A percentile compares a stretch with the other conserved stretches of the same genome.
phyloP scores from a whole-genome alignment of 192 early-diverging fungal species.

The Backusella westeae region DNA sequence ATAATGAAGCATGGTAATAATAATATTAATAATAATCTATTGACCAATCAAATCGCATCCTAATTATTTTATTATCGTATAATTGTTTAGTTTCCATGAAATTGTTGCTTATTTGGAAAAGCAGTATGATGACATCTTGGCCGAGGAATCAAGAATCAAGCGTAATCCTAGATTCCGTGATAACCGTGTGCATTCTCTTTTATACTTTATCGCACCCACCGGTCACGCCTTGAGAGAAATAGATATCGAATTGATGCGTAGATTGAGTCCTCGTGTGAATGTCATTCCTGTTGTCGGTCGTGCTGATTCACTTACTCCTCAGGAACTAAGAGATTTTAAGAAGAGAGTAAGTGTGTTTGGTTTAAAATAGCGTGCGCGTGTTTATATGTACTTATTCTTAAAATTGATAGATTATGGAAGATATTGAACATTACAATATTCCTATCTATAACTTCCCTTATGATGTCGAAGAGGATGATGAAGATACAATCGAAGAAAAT shows the following conservation, averaged over 20 bases:
- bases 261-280: conserved; percentile 89
- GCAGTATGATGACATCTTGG: conserved; percentile 93
- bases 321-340: conserved; percentile 87
- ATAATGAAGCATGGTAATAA: conserved; percentile 92
- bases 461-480: conserved; percentile 93
- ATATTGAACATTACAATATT: conserved; percentile 92
- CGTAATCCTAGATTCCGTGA: conserved; percentile 90
- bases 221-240: conserved; percentile 96
- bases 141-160: conserved; percentile 84
- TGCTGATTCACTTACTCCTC: conserved; percentile 87
- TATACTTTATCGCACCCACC: conserved; percentile 98
- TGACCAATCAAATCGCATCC: neutral
- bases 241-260: conserved; percentile 91
- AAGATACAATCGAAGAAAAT: conserved; percentile 98
- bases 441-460: conserved; percentile 98
- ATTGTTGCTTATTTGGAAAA: conserved; percentile 92
- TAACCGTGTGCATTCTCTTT: conserved; percentile 91
- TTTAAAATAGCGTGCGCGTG: neutral
- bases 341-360: conserved; percentile 48
- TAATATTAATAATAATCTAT: conserved; percentile 32
- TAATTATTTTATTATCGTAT: neutral
- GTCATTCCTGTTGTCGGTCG: conserved; percentile 95
- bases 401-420: conserved; percentile 78
- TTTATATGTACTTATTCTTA: conserved; percentile 44
- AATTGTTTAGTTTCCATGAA: conserved; percentile 70